A percentile compares a stretch with the other conserved stretches of the same genome.
These are phyloP conservation scores for Dalechampia spathulata DNA, from an alignment of 441 rosid genomes.

Conservation along the genomic window DNA sequence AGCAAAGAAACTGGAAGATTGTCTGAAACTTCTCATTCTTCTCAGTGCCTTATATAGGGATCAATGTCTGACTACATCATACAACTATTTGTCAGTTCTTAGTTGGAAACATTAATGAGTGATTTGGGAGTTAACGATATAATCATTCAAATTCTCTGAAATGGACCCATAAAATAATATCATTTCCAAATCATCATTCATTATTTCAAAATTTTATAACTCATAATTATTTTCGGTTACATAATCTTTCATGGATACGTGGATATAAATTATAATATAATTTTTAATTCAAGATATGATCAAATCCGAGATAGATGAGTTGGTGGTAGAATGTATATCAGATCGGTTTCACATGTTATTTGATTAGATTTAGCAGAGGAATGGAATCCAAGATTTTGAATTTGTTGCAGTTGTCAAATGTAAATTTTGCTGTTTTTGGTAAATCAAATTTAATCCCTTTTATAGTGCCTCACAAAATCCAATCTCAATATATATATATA, in stretches of 20 bases:
- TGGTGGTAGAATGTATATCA: background rate
- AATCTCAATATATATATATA: too few species aligned
- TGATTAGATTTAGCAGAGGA: background rate
- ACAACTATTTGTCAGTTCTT: conserved; percentile 1
- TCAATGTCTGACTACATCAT: background rate
- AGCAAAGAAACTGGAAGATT: background rate
- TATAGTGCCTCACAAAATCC: background rate
- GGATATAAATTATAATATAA: background rate
- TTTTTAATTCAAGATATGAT: background rate
- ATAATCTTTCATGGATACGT: too few species aligned
- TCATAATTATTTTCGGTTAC: too few species aligned
- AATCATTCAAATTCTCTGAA: background rate
- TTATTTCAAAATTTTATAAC: too few species aligned
- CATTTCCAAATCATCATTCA: background rate
- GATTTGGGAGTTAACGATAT: background rate
- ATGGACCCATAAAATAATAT: background rate
- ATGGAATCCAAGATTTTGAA: background rate
- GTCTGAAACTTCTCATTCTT: background rate
- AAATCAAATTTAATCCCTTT: background rate
- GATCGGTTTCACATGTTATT: background rate
- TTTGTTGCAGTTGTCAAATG: too few species aligned
- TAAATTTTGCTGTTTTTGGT: background rate
- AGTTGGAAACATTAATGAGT: conserved; percentile 5
- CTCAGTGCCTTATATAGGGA: conserved; percentile 7
- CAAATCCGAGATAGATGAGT: conserved; percentile 2